Conservation (phyloP, 2,329 filamentous ascomycete genomes). For the Phoma sp. region DNA sequence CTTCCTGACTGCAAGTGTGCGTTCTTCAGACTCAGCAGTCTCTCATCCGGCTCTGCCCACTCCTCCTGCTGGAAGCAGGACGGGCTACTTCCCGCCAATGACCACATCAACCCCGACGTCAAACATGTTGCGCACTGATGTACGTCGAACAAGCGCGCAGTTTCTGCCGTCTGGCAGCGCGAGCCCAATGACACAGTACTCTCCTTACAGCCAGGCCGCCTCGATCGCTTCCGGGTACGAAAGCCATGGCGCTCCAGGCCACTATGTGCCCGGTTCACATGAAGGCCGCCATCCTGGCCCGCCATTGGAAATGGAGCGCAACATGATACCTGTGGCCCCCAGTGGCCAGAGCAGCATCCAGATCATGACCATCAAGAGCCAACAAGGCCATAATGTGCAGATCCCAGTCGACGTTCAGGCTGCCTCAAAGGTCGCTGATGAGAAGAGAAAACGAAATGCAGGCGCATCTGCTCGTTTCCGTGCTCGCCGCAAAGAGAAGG, state of each 20-base stretch:
- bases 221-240: constrained; percentile 46
- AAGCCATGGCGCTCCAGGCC: constrained; percentile 41
- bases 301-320: constrained; percentile 36
- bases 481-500: constrained; percentile 81
- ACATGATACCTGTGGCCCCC: constrained; percentile 56
- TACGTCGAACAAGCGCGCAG: constrained; percentile 42
- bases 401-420: constrained; percentile 82
- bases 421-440: constrained; percentile 81
- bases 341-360: constrained; percentile 58
- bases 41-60: constrained; percentile 59
- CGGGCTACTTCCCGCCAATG: constrained; percentile 43
- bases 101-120: constrained; percentile 45
- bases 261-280: constrained; percentile 23
- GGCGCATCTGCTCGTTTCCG: constrained; percentile 85
- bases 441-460: constrained; percentile 85
- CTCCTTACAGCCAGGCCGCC: constrained; percentile 44
- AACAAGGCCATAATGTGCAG: constrained; percentile 58
- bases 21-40: constrained; percentile 53
- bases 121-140: constrained; percentile 32
- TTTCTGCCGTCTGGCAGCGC: constrained; percentile 53
- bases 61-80: constrained; percentile 49
- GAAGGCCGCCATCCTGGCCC: constrained; percentile 4
- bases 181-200: constrained; percentile 58
- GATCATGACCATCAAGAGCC: constrained; percentile 62
- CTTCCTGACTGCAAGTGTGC: constrained; percentile 53